Base-by-base conservation (phyloP, 169 alveolate genomes). In the Eimeria falciformis region DNA sequence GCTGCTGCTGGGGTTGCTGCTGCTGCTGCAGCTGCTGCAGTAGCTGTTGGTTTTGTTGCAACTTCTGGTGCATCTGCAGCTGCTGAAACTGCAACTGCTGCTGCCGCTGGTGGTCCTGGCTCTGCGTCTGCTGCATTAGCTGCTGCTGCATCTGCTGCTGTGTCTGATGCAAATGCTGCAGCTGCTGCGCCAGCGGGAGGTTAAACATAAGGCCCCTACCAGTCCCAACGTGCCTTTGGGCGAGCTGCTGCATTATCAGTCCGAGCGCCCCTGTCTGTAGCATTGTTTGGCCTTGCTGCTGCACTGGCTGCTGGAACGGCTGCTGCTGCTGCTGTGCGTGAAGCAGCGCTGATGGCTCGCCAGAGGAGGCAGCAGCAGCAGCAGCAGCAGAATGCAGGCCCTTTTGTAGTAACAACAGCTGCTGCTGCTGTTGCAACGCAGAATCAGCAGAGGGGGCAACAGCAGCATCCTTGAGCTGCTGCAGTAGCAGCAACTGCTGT, bases 141-240 rank as follows among this genome's bases (percentile, higher is more conserved):
- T 73, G 84, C 84, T 73, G 84, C 84, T 73, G 84, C 84, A 73
- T 11, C 43, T 73, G 84, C 65, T 73, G 84, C 84, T 73, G 84
- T 62, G 84, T 73, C 65, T 73, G 84, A 43, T 73, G 84, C 65
- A 73, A 73, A 23, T 73, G 84, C 45, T 73, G 84, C 58, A 73
- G 84, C 43, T 73, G 84, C 84, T 73, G 84, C 40, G 84, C 65
- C 84, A 73, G 47, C 23, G 84, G 84, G n/a, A 73, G 58, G 65
- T 73, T 73, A 53, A 73, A 73, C 84, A 73, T 73, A 46, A 73
- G 65, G 18, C 84, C 84, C 84, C 55, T 73, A 1, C 45, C 84
- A 4, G 45, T 62, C 21, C 84, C 84, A 11, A 73, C 65, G 9
- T 73, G 84, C 21, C 84, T 29, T 23, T 73, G 84, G 45, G 84